These are phyloP conservation scores for Mariannaea sp. DNA, from an alignment of 2,329 filamentous ascomycete species.

Conservation along the genomic window DNA sequence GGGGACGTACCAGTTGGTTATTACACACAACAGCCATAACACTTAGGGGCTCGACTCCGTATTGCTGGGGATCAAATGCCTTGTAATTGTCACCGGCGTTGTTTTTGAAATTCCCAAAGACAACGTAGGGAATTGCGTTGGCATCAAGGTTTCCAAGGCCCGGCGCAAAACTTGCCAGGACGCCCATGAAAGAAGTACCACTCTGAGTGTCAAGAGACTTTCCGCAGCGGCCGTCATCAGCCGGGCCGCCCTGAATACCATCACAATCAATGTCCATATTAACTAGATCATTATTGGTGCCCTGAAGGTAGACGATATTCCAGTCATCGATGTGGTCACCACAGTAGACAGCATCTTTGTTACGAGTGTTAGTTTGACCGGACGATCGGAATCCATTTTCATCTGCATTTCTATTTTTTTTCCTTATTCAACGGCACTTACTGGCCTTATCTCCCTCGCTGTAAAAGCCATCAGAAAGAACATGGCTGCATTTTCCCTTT, in stretches of 20 bases:
- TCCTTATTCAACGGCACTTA: no score
- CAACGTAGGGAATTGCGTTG: slow-evolving; percentile 58
- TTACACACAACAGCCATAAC: slow-evolving; percentile 61
- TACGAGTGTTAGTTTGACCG: no score
- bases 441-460: slow-evolving; percentile 44
- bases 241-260: slow-evolving; percentile 49
- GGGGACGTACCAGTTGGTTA: slow-evolving; percentile 47
- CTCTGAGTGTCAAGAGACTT: slow-evolving; percentile 50
- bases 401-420: no score
- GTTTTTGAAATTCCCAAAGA: slow-evolving; percentile 54
- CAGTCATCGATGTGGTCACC: slow-evolving; percentile 49
- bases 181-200: slow-evolving; percentile 53
- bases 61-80: slow-evolving; percentile 47
- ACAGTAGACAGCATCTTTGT: slow-evolving; percentile 49
- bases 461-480: slow-evolving; percentile 48
- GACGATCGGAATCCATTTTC: no score
- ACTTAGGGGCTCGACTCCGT: slow-evolving; percentile 55
- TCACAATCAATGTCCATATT: slow-evolving; percentile 67
- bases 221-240: slow-evolving; percentile 51
- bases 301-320: slow-evolving; percentile 55
- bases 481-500: slow-evolving; percentile 45
- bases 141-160: slow-evolving; percentile 52
- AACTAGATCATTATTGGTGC: slow-evolving; percentile 47
- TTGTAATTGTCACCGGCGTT: slow-evolving; percentile 40
- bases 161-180: slow-evolving; percentile 45